These are phyloP conservation scores for Pleurotus platypus DNA, from an alignment of 768 basidiomycete species.

Conservation along the genomic window DNA sequence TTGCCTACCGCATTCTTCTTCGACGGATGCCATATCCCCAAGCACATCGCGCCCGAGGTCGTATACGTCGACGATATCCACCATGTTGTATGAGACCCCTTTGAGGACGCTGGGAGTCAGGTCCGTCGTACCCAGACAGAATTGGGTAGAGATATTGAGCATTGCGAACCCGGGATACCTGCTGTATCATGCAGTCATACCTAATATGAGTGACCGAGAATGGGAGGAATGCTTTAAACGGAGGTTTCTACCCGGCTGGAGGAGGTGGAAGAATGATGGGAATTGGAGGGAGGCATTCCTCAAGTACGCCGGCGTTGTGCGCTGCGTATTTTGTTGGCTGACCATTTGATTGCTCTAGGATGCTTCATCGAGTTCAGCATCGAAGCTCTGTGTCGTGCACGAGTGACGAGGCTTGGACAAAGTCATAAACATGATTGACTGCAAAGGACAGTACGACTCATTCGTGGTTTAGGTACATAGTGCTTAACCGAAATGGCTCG, in stretches of 20 bases:
- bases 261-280: slow-evolving; percentile 59
- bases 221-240: slow-evolving; percentile 76
- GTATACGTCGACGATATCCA: neutral
- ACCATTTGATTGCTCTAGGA: slow-evolving; percentile 30
- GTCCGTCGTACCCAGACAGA: slow-evolving; percentile 64
- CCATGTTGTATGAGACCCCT: slow-evolving; percentile 40
- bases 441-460: neutral
- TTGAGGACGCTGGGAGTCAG: slow-evolving; percentile 62
- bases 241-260: slow-evolving; percentile 77
- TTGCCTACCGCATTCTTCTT: slow-evolving; percentile 10
- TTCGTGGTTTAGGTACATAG: slow-evolving; percentile 53
- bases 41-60: neutral
- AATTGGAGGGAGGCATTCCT: slow-evolving; percentile 65
- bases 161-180: slow-evolving; percentile 60
- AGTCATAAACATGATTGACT: slow-evolving; percentile 36
- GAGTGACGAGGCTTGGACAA: slow-evolving; percentile 80
- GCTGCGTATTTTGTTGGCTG: neutral
- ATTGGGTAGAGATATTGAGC: slow-evolving; percentile 77
- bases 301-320: slow-evolving; percentile 42
- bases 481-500: slow-evolving; percentile 71
- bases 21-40: neutral
- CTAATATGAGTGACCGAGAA: slow-evolving; percentile 59
- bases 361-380: slow-evolving; percentile 66
- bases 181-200: slow-evolving; percentile 64
- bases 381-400: slow-evolving; percentile 68